These are phyloP conservation scores for Patellifolia procumbens DNA, from an alignment of 179 eudicot genomes.

Conservation along the genomic window DNA sequence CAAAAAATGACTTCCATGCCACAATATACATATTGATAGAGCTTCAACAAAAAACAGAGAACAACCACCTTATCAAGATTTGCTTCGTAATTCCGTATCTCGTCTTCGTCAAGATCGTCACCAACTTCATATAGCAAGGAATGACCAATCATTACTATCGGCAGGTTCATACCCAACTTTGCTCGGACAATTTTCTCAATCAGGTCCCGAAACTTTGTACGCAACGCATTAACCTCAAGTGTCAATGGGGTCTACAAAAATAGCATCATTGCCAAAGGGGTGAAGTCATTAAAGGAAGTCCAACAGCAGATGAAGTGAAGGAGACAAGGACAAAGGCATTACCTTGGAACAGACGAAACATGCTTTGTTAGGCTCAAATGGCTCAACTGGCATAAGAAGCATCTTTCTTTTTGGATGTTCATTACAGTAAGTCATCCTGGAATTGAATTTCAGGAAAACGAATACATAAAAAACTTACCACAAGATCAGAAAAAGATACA, in stretches of 20 bases:
- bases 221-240: constrained; percentile 80
- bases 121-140: constrained; percentile 91
- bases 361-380: constrained; percentile 81
- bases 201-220: constrained; percentile 75
- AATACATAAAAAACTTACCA: neutral
- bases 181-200: constrained; percentile 83
- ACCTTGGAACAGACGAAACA: constrained; percentile 97
- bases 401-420: constrained; percentile 82
- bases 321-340: constrained; percentile 2
- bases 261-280: constrained; percentile 21
- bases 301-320: constrained; percentile 13
- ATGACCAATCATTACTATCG: constrained; percentile 73
- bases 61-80: constrained; percentile 88
- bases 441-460: constrained; percentile 3
- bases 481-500: constrained; percentile 9
- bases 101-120: constrained; percentile 87
- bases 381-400: constrained; percentile 98
- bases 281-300: neutral
- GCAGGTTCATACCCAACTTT: constrained; percentile 86
- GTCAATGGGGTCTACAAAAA: constrained; percentile 69
- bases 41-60: neutral
- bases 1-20: neutral
- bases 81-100: constrained; percentile 77
- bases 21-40: constrained; percentile 13
- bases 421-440: constrained; percentile 92